These are phyloP conservation scores for Botrytis aclada DNA, from an alignment of 2,329 filamentous ascomycete genomes.

Conservation along the genomic window DNA sequence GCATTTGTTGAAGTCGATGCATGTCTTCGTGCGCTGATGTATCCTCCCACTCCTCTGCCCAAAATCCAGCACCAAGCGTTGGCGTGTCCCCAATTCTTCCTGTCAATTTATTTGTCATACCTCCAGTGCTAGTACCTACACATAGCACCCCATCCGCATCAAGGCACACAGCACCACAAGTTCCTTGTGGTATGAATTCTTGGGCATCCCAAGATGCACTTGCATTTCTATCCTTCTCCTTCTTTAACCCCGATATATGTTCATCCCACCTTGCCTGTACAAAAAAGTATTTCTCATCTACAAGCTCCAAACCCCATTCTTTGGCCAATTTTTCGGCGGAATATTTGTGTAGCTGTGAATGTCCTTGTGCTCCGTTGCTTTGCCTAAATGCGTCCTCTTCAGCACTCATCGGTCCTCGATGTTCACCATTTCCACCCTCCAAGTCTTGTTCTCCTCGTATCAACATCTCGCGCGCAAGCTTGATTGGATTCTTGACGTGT, in stretches of 20 bases:
- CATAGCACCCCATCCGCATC: slow-evolving; percentile 74
- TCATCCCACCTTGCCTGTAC: slow-evolving; percentile 77
- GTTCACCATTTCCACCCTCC: slow-evolving; percentile 42
- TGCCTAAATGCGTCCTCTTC: neutral
- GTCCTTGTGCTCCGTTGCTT: slow-evolving; percentile 53
- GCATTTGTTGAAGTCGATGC: slow-evolving; percentile 36
- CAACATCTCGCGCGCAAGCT: slow-evolving; percentile 68
- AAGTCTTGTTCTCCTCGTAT: slow-evolving; percentile 62
- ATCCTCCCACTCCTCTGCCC: slow-evolving; percentile 78
- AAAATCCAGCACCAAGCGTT: slow-evolving; percentile 79
- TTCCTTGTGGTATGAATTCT: slow-evolving; percentile 77
- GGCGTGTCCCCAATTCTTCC: slow-evolving; percentile 86
- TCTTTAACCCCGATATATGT: slow-evolving; percentile 57
- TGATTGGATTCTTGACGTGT: slow-evolving; percentile 75
- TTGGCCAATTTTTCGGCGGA: slow-evolving; percentile 67
- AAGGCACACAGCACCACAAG: slow-evolving; percentile 77
- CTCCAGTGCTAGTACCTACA: slow-evolving; percentile 66
- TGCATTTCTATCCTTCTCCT: slow-evolving; percentile 45
- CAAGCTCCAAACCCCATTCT: slow-evolving; percentile 67
- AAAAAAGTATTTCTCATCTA: slow-evolving; percentile 69
- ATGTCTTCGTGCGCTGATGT: slow-evolving; percentile 33
- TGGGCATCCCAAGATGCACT: slow-evolving; percentile 55
- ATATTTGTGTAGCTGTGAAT: slow-evolving; percentile 65
- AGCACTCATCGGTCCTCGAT: slow-evolving; percentile 34
- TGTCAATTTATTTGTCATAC: slow-evolving; percentile 83